A percentile compares a stretch with the other conserved stretches of the same genome.
These are phyloP conservation scores for Cyberlindnera xylosilytica DNA, from an alignment of 805 yeast genomes.

Conservation along the genomic window DNA sequence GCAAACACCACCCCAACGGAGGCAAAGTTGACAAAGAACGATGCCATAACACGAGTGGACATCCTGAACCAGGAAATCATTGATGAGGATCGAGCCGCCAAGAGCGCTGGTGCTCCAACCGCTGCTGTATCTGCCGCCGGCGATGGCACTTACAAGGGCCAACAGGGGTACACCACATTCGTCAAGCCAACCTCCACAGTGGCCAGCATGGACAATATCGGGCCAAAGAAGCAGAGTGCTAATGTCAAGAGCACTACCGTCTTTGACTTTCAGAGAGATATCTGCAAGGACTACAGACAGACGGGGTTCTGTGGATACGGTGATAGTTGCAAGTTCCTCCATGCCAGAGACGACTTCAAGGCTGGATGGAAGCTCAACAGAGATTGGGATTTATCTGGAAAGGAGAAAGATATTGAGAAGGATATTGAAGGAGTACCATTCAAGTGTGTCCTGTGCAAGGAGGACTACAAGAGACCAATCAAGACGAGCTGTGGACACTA, in stretches of 20 bases:
- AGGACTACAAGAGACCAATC: constrained; percentile 53
- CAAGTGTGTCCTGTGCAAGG: constrained; percentile 59
- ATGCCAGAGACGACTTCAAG: constrained; percentile 80
- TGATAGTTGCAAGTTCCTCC: constrained; percentile 92
- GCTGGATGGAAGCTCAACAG: constrained; percentile 62
- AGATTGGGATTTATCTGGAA: constrained; percentile 59
- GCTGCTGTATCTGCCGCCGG: constrained; percentile 21
- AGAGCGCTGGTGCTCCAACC: too few relatives aligned
- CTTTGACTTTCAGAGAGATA: constrained; percentile 87
- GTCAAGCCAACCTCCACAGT: constrained; percentile 22
- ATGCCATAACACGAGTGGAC: constrained; percentile 26
- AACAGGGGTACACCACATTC: constrained; percentile 25
- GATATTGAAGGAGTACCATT: constrained; percentile 43
- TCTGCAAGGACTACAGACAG: constrained; percentile 86
- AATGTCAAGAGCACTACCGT: constrained; percentile 64
- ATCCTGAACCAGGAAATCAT: constrained; percentile 21
- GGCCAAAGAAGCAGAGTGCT: constrained; percentile 39
- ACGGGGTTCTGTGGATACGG: constrained; percentile 98
- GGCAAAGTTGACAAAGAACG: constrained; percentile 17
- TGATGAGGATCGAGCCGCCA: constrained; percentile 17
- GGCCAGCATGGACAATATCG: constrained; percentile 28
- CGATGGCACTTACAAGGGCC: constrained; percentile 30
- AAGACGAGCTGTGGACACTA: constrained; percentile 60
- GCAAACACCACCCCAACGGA: not conserved
- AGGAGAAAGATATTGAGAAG: constrained; percentile 26